These are phyloP conservation scores for Eremothecium gossypii DNA, from an alignment of 1,139 yeast genomes.

Conservation along the genomic window DNA sequence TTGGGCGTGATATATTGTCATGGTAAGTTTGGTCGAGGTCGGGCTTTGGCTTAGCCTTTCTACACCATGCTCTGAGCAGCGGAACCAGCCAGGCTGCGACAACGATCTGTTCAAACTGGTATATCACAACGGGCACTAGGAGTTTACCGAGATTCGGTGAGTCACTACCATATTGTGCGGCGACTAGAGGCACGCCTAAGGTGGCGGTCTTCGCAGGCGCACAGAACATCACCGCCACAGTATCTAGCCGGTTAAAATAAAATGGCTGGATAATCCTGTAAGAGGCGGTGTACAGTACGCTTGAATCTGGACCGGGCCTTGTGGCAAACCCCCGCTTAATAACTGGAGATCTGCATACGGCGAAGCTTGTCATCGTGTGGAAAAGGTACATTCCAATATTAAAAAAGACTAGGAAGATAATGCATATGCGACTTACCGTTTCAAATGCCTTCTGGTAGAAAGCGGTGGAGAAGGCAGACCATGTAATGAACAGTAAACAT, in stretches of 20 bases:
- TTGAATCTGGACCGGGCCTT: constrained; percentile 39
- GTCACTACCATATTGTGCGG: constrained; percentile 68
- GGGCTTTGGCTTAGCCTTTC: too few relatives aligned
- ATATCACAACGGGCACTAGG: constrained; percentile 71
- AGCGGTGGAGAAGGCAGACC: constrained; percentile 81
- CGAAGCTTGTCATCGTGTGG: constrained; percentile 55
- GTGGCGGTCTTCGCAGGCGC: constrained; percentile 95
- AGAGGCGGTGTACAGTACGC: constrained; percentile 35
- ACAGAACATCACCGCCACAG: constrained; percentile 73
- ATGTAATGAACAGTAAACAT: constrained; percentile 72
- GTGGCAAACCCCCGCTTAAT: constrained; percentile 37
- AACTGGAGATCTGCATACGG: constrained; percentile 53
- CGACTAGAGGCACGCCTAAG: constrained; percentile 69
- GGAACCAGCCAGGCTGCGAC: constrained; percentile 62
- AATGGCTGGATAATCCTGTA: constrained; percentile 49
- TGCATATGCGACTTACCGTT: constrained; percentile 55
- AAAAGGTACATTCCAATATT: constrained; percentile 69
- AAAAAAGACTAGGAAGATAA: constrained; percentile 71
- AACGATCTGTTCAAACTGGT: constrained; percentile 79
- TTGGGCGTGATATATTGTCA: too few relatives aligned
- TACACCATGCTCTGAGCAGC: constrained; percentile 59
- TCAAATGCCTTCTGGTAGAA: constrained; percentile 74
- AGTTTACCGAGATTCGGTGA: constrained; percentile 58
- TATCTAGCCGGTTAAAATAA: constrained; percentile 59
- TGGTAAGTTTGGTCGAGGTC: too few relatives aligned